Evolutionary conservation across 1,139 yeast genomes (phyloP).

Genomic region (Kodamaea suecica): DNA sequence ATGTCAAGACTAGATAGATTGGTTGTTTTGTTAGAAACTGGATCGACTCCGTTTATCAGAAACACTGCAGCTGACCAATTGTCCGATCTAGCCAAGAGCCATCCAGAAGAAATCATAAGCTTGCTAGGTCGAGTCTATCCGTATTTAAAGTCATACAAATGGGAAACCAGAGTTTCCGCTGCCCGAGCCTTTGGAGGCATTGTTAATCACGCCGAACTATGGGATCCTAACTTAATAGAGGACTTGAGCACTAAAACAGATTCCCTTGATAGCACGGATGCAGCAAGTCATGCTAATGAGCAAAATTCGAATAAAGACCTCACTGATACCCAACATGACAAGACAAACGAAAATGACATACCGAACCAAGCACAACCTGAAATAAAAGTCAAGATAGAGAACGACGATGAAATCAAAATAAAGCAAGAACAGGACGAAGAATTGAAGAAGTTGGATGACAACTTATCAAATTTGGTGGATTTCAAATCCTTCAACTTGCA

Average conservation of each 20-base stretch:
- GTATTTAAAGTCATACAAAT: slow-evolving; percentile 71
- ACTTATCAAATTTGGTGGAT: slow-evolving; percentile 46
- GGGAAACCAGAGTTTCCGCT: slow-evolving; percentile 97
- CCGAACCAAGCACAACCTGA: slow-evolving; percentile 12
- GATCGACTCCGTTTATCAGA: slow-evolving; percentile 90
- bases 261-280: not conserved
- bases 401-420: slow-evolving; percentile 28
- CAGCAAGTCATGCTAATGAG: too few species aligned
- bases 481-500: slow-evolving; percentile 63
- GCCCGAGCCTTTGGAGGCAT: slow-evolving; percentile 96
- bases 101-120: slow-evolving; percentile 87
- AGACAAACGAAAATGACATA: slow-evolving; percentile 7
- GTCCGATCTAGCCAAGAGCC: slow-evolving; percentile 89
- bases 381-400: slow-evolving; percentile 18
- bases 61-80: slow-evolving; percentile 97
- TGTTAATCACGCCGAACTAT: slow-evolving; percentile 67
- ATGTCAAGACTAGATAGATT: slow-evolving; percentile 65
- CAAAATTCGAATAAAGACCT: too few species aligned
- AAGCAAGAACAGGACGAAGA: slow-evolving; percentile 46
- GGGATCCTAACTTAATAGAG: slow-evolving; percentile 71
- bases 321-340: slow-evolving; percentile 3
- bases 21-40: slow-evolving; percentile 83
- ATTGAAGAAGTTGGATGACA: slow-evolving; percentile 46
- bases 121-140: slow-evolving; percentile 89
- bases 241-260: not conserved